Evolutionary conservation across 2,329 filamentous ascomycete species (phyloP), one percentile per base, ranked within the genome.

Genomic region (Blastomyces emzantsi): DNA sequence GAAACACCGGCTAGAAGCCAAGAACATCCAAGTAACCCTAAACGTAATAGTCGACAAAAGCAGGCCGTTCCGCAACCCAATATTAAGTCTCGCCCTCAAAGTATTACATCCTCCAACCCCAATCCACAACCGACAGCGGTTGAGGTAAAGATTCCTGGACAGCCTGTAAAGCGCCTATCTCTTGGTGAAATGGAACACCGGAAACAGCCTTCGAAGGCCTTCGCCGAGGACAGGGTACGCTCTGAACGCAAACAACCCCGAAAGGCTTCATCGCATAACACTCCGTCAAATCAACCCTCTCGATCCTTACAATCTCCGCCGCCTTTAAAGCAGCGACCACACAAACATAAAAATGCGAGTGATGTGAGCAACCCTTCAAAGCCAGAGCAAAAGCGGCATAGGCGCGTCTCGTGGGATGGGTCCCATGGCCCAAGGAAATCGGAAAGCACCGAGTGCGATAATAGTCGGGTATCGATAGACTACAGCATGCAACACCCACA

Each of bases 81-180:
- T 43, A 22, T 60, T 36, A 60, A 63, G 25, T 59, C 64, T 13
- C 54, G 60, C 19, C 60, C 41, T 13, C 43, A 51, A 19, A 64
- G 36, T 25, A 36, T 73, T 25, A 73, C 74, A 4, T 70, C 71
- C 4, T 70, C 71, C 36, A 66, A 64, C 30, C 63, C 67, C 0
- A 69, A 65, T 36, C 63, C 65, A 25, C 70, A 73, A 41, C 63
- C 73, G n/a, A 62, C 76, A 17, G 70, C 73, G 1, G 68, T 77
- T 52, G 76, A 78, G 64, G 64, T 76, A 59, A 77, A 73, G 49
- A 64, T 77, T 25, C 72, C 73, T 8, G 74, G 73, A 51, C 74
- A 76, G 63, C 73, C 76, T 36, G 69, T 77, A 13, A 78, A 76
- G 63, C 74, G 76, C 45, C 66, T 77, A 33, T 76, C 76, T 8